Evolutionary conservation across 345 rosid species (phyloP).

Genomic region (Euphorbia pulcherrima): DNA sequence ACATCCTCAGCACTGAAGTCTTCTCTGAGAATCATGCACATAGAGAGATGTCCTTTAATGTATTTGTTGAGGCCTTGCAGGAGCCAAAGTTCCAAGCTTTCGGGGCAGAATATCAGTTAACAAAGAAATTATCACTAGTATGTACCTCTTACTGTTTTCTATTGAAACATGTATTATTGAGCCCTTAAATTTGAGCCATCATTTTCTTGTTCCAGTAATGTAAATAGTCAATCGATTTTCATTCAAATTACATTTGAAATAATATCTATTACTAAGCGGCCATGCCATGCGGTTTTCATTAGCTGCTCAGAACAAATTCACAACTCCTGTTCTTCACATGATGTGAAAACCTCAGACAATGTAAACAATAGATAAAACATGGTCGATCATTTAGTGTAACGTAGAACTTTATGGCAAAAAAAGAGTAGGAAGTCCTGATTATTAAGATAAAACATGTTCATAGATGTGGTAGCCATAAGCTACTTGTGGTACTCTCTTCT

Average conservation of each 20-base stretch:
- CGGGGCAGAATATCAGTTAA: slow-evolving; percentile 59
- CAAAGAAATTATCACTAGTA: slow-evolving; percentile 55
- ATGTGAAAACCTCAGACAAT: neutral
- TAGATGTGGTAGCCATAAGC: neutral
- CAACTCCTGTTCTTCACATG: neutral
- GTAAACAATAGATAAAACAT: neutral
- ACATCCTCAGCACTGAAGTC: slow-evolving; percentile 27
- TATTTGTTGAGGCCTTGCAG: slow-evolving; percentile 40
- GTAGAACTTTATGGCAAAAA: too few relatives aligned
- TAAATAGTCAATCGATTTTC: neutral
- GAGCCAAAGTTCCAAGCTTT: slow-evolving; percentile 51
- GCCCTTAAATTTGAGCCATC: neutral
- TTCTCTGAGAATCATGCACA: slow-evolving; percentile 28
- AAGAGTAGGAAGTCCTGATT: neutral
- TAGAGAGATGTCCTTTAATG: slow-evolving; percentile 32
- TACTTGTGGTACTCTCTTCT: neutral
- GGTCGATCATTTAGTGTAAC: neutral
- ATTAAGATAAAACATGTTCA: neutral
- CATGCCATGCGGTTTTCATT: neutral
- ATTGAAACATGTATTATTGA: neutral
- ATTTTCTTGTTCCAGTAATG: neutral
- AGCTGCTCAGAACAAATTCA: neutral
- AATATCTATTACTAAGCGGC: neutral
- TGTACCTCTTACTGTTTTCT: slow-evolving; percentile 16
- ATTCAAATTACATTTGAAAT: neutral